Evolutionary conservation across 2,329 filamentous ascomycete species (phyloP).

Genomic region (Clarireedia sp.): DNA sequence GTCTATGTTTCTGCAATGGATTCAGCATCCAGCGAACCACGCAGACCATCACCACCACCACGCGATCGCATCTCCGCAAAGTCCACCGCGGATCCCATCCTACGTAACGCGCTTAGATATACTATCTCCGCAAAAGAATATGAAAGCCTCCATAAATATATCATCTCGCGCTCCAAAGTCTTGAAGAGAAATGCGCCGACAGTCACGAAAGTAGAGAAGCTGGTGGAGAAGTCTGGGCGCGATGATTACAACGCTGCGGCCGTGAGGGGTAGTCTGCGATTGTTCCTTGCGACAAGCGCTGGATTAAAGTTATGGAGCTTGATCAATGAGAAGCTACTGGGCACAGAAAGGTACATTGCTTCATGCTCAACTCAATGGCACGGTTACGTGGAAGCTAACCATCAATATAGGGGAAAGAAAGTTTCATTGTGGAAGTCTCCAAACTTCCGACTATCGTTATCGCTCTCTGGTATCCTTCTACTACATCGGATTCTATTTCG

Average conservation of each 20-base stretch:
- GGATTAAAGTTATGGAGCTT: conserved; percentile 56
- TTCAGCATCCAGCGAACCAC: conserved; percentile 12
- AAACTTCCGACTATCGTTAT: conserved; percentile 70
- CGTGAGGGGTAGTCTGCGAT: conserved; percentile 60
- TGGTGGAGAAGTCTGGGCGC: conserved; percentile 27
- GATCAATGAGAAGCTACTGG: conserved; percentile 41
- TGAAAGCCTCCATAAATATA: conserved; percentile 71
- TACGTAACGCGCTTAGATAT: conserved; percentile 81
- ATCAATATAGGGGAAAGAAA: conserved; percentile 33
- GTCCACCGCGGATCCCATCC: conserved; percentile 53
- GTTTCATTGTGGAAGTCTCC: conserved; percentile 55
- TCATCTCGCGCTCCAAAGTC: conserved; percentile 62
- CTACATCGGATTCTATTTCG: conserved; percentile 85
- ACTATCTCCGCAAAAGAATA: conserved; percentile 83
- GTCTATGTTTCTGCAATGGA: conserved; percentile 12
- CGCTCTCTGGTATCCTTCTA: conserved; percentile 76
- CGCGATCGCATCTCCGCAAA: conserved; percentile 24
- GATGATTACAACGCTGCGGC: conserved; percentile 66
- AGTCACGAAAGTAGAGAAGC: conserved; percentile 45
- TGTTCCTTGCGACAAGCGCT: conserved; percentile 57
- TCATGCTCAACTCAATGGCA: neutral
- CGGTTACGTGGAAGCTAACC: conserved; percentile 4
- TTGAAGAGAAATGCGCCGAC: conserved; percentile 48
- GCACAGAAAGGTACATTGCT: conserved; percentile 23
- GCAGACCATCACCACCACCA: conserved; percentile 10